These are phyloP conservation scores for Stephanodiscus triporus DNA, from an alignment of 108 stramenopile genomes.

Conservation along the genomic window DNA sequence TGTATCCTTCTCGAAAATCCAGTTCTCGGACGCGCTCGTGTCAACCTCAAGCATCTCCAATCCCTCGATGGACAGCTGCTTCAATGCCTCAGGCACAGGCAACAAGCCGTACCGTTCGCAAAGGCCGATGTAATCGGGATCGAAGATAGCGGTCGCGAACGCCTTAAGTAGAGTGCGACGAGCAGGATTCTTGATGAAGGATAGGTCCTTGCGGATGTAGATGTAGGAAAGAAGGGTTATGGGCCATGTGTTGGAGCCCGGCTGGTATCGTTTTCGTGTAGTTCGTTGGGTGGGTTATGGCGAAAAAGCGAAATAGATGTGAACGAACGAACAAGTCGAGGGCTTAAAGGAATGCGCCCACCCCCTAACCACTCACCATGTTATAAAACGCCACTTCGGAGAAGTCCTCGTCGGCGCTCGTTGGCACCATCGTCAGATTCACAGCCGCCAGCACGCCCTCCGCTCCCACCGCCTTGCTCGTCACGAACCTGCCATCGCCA, in stretches of 20 bases:
- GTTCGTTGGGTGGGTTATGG: neutral
- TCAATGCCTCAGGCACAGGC: slow-evolving; percentile 27
- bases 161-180: slow-evolving; percentile 48
- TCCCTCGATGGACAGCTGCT: slow-evolving; percentile 31
- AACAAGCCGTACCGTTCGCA: slow-evolving; percentile 39
- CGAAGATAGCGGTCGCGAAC: slow-evolving; percentile 41
- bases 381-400: slow-evolving; percentile 48
- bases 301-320: neutral
- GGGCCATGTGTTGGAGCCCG: slow-evolving; percentile 75
- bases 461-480: slow-evolving; percentile 53
- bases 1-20: slow-evolving; percentile 33
- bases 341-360: no score
- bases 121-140: slow-evolving; percentile 40
- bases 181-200: slow-evolving; percentile 26
- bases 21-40: slow-evolving; percentile 24
- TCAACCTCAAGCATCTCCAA: slow-evolving; percentile 39
- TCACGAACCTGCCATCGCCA: slow-evolving; percentile 60
- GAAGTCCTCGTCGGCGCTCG: slow-evolving; percentile 62
- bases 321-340: neutral
- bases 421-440: slow-evolving; percentile 50
- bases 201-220: slow-evolving; percentile 71
- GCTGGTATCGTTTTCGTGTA: slow-evolving; percentile 20
- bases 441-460: slow-evolving; percentile 65
- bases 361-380: slow-evolving; percentile 43
- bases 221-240: slow-evolving; percentile 83